Evolutionary conservation across 805 yeast species (phyloP), one percentile per base, ranked within the genome.

Genomic region (Pichia sporocuriosa): DNA sequence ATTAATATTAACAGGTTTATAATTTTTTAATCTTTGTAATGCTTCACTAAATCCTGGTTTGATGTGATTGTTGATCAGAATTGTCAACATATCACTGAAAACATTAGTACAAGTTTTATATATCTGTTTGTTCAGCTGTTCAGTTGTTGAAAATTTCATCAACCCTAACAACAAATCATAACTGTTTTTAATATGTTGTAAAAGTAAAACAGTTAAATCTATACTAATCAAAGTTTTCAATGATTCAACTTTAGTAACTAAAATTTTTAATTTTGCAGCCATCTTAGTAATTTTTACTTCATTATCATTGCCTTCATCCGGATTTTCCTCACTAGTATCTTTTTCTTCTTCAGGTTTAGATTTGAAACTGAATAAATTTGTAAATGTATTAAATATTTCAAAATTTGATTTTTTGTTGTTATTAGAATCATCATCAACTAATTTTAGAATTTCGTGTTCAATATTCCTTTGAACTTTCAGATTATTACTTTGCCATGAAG

Each of bases 41-140:
- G 97, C 97, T 51, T 78, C 82, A 31, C 78, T 79, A 58, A 93
- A 93, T 0, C 97, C 97, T 0, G 78, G 78, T 47, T 74, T 73
- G n/a, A 93, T 69, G 61, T 93, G 97, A n/a, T 74, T 67, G 15
- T 69, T 69, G 11, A 89, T 83, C 13, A 90, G 65, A 6, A 75
- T 65, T 2, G 72, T 73, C 7, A 90, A 62, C 37, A 84, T 71
- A 27, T 73, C 75, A 15, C 80, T 77, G 55, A 87, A 90, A 1
- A 88, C 68, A n/a, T 72, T 75, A 55, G 79, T 77, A 62, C 56
- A 66, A 48, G 53, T 61, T 32, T 35, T 54, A 35, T 67, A 55
- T 31, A 66, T 61, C 47, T 44, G 62, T 49, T 49, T 32, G 49
- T 59, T 47, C 57, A 61, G 39, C 56, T 55, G 51, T 58, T 55